Base-by-base conservation (phyloP, 2,329 filamentous ascomycete species). In the Teratosphaeria nubilosa region DNA sequence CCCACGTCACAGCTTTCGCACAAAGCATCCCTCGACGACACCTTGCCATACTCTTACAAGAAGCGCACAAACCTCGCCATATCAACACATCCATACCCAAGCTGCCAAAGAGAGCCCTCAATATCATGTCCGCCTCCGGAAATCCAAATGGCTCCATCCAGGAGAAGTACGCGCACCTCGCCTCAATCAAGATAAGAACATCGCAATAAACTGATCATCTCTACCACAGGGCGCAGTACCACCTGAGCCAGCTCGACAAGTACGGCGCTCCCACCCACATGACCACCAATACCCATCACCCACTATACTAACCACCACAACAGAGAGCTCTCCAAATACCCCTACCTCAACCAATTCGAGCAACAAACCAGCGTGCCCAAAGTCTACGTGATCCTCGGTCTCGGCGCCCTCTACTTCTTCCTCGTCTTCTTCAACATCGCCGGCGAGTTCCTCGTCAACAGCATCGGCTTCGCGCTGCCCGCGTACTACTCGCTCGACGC, bases 351-450 rank as follows among this genome's bases (percentile, higher is more conserved):
- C 82, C 90, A 92, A 78, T 82, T 94, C 70, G 90, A 95, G 83
- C 88, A 86, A 82, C 85, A 88, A 76, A 87, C 86, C 64, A 85
- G 83, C 59, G 82, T 94, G 55, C 90, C 90, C 72, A 95, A 95
- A 81, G 86, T 88, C 70, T 94, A 95, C 74, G 86, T 84, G 65
- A 82, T 88, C 71, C 85, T 92, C 67, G 90, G 89, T 68, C 72
- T 90, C 59, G 86, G 76, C 60, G 85, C 85, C 55, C 83, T 91
- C 65, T 95, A 95, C 81, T 90, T 94, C 78, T 90, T 92, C 80
- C 84, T 94, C 68, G 89, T 94, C 77, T 85, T 94, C 78, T 91
- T 95, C 82, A 95, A 95, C 82, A 87, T 94, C 64, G 90, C 87
- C 64, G 89, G 90, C 68, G 88, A 91, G 77, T 87, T 94, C 71